Conservation (phyloP, 805 yeast species). For the Pichia gijzeniarum region DNA sequence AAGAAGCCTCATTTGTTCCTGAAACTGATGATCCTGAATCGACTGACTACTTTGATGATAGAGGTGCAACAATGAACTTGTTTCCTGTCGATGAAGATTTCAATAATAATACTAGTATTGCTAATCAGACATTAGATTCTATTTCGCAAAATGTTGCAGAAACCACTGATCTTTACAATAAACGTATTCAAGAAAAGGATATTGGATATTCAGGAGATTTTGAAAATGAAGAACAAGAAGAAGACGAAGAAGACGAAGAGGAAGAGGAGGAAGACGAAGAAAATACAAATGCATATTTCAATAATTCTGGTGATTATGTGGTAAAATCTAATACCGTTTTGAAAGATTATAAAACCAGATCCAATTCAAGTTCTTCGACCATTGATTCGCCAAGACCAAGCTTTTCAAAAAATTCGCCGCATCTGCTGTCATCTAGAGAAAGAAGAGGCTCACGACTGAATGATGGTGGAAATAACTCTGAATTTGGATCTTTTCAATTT, state of each 20-base stretch:
- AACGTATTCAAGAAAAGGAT: slow-evolving; percentile 1
- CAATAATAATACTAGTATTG: neutral
- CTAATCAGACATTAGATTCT: no score
- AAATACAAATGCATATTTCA: neutral
- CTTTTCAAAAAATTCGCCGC: slow-evolving; percentile 20
- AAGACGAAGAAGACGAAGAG: slow-evolving; percentile 8
- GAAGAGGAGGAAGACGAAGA: slow-evolving; percentile 4
- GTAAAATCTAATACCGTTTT: neutral
- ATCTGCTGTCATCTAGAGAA: slow-evolving; percentile 48
- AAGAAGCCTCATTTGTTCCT: slow-evolving; percentile 82
- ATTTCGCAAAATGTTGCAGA: no score
- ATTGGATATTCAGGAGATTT: slow-evolving; percentile 8
- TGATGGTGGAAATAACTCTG: slow-evolving; percentile 56
- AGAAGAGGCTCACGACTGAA: slow-evolving; percentile 61
- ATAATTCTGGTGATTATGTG: neutral
- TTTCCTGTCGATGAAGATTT: slow-evolving; percentile 36
- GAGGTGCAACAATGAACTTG: slow-evolving; percentile 75
- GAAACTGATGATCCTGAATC: slow-evolving; percentile 69
- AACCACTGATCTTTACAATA: neutral
- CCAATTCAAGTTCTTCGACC: slow-evolving; percentile 23
- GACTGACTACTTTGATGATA: slow-evolving; percentile 83
- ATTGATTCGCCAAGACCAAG: slow-evolving; percentile 26
- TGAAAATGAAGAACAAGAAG: slow-evolving; percentile 29
- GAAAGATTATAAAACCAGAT: slow-evolving; percentile 1
- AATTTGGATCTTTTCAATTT: slow-evolving; percentile 91